Conservation (phyloP, 805 yeast genomes). For the Debaryomyces prosopidis region DNA sequence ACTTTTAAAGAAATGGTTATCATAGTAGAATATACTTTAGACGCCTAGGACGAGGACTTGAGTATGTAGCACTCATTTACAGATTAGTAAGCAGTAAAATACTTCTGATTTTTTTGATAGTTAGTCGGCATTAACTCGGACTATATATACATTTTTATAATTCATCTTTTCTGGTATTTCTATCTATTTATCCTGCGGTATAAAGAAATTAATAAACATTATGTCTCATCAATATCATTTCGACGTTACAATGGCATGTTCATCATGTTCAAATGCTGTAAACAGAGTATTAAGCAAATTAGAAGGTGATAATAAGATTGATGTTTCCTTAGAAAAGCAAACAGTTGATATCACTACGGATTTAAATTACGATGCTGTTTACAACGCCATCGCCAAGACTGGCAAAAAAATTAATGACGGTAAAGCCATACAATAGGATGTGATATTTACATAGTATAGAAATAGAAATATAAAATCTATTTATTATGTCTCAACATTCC, state of each 20-base stretch:
- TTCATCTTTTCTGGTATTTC: too few relatives aligned
- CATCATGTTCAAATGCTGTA: slow-evolving; percentile 87
- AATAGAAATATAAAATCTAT: background rate
- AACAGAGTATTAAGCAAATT: slow-evolving; percentile 69
- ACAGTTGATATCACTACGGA: slow-evolving; percentile 74
- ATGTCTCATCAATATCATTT: slow-evolving; percentile 72
- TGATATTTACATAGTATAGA: background rate
- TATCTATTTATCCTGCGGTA: too few relatives aligned
- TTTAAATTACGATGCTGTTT: slow-evolving; percentile 71
- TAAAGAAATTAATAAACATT: background rate
- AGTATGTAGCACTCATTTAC: too few relatives aligned
- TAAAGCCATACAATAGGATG: slow-evolving; percentile 43
- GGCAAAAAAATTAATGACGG: slow-evolving; percentile 83
- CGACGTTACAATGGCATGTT: slow-evolving; percentile 83
- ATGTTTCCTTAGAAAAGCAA: slow-evolving; percentile 78
- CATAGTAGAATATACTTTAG: too few relatives aligned
- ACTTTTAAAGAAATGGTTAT: too few relatives aligned
- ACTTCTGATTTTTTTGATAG: background rate
- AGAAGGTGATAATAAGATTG: slow-evolving; percentile 71
- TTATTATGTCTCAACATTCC: slow-evolving; percentile 12
- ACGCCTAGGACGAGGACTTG: too few relatives aligned
- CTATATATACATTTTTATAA: background rate
- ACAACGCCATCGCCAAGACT: slow-evolving; percentile 80
- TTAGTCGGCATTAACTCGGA: background rate
- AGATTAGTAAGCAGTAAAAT: background rate